These are phyloP conservation scores for Diaporthe amygdali DNA, from an alignment of 2,329 filamentous ascomycete species.

Conservation along the genomic window DNA sequence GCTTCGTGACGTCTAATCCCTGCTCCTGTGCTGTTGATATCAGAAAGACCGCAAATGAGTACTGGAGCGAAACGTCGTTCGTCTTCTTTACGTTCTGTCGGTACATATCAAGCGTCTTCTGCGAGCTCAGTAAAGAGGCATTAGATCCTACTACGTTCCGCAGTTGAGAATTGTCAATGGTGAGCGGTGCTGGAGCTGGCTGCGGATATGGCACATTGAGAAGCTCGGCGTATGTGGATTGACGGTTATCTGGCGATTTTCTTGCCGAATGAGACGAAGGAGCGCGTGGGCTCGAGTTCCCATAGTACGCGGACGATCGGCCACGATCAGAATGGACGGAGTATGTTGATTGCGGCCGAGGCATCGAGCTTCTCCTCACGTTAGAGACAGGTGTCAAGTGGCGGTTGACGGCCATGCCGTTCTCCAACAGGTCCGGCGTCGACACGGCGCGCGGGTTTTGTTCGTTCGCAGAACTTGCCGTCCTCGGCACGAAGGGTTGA, in stretches of 20 bases:
- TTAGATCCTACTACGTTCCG: constrained; percentile 83
- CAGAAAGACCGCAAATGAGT: constrained; percentile 95
- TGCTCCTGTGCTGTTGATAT: constrained; percentile 87
- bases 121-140: constrained; percentile 86
- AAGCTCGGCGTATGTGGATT: constrained; percentile 62
- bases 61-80: constrained; percentile 86
- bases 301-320: constrained; percentile 58
- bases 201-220: constrained; percentile 80
- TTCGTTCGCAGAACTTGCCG: constrained; percentile 48
- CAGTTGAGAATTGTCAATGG: constrained; percentile 81
- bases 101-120: constrained; percentile 98
- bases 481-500: constrained; percentile 48
- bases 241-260: constrained; percentile 60
- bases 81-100: constrained; percentile 97
- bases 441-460: constrained; percentile 50
- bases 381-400: constrained; percentile 66
- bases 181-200: constrained; percentile 68
- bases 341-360: constrained; percentile 77
- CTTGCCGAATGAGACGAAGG: constrained; percentile 50
- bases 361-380: constrained; percentile 62
- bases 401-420: constrained; percentile 58
- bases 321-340: constrained; percentile 77
- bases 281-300: constrained; percentile 49
- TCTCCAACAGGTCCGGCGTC: constrained; percentile 58
- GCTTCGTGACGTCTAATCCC: constrained; percentile 59